These are phyloP conservation scores for Citropsis articulata DNA, from an alignment of 345 rosid species.

Conservation along the genomic window DNA sequence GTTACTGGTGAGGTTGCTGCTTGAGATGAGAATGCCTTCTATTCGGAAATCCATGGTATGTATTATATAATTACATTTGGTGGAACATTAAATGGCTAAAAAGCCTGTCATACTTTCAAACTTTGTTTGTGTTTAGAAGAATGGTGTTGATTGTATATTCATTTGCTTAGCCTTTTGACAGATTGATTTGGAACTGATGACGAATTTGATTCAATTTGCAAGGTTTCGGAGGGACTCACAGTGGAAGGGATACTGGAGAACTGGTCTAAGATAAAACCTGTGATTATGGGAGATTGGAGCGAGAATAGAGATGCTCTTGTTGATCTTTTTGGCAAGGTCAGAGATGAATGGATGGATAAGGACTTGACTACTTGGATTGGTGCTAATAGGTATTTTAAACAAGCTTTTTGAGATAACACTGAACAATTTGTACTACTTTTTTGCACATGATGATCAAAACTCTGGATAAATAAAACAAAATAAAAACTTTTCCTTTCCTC, in stretches of 20 bases:
- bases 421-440: neutral
- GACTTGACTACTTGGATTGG: conserved; percentile 82
- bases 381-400: conserved; percentile 71
- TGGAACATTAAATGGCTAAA: conserved; percentile 7
- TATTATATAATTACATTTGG: neutral
- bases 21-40: conserved; percentile 68
- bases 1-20: conserved; percentile 69
- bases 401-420: neutral
- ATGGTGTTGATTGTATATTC: neutral
- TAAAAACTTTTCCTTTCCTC: neutral
- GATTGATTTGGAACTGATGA: conserved; percentile 16
- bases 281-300: conserved; percentile 78
- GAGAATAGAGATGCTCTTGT: conserved; percentile 66
- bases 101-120: neutral
- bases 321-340: conserved; percentile 78
- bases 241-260: conserved; percentile 66
- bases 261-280: conserved; percentile 77
- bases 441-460: neutral
- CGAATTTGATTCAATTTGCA: conserved; percentile 19
- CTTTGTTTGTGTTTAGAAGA: neutral
- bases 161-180: neutral
- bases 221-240: conserved; percentile 78
- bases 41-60: conserved; percentile 77
- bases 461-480: neutral
- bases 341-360: conserved; percentile 84